Percentiles rank a stretch among this genome's conserved stretches.
Evolutionary conservation across 106 monocot genomes (phyloP).

Genomic region (Platanthera zijinensis): DNA sequence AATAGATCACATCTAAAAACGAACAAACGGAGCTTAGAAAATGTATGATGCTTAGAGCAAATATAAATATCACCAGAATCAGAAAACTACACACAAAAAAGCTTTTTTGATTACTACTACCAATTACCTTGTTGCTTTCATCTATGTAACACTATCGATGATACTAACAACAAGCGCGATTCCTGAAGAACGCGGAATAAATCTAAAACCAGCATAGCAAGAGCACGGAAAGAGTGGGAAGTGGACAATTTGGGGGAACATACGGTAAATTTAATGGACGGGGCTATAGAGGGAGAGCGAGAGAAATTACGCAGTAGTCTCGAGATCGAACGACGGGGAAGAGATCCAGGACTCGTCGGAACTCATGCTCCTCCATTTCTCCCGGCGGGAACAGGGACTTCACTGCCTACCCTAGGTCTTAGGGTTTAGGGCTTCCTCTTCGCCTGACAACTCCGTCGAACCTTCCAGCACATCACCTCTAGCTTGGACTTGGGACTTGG

Average conservation of each 20-base stretch:
- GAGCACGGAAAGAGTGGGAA: neutral
- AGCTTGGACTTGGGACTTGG: no score
- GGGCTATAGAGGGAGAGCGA: neutral
- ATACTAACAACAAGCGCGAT: neutral
- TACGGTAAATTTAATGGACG: neutral
- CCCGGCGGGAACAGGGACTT: neutral
- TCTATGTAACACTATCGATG: neutral
- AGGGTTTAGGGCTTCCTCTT: no score
- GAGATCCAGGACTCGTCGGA: conserved; percentile 50
- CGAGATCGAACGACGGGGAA: conserved; percentile 71
- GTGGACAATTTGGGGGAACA: neutral
- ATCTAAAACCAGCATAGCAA: neutral
- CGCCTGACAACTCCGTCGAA: no score
- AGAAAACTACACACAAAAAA: conserved; percentile 1
- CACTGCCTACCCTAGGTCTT: neutral
- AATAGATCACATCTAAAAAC: neutral
- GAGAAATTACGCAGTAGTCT: conserved; percentile 49
- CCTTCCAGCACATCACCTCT: no score
- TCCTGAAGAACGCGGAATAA: neutral
- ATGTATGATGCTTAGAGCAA: neutral
- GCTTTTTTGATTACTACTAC: neutral
- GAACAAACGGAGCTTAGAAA: neutral
- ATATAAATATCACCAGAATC: neutral
- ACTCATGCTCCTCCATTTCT: conserved; percentile 67
- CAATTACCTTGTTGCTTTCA: neutral